Base-by-base conservation (phyloP, 164 flowering plant species). In the Chimonanthus salicifolius region DNA sequence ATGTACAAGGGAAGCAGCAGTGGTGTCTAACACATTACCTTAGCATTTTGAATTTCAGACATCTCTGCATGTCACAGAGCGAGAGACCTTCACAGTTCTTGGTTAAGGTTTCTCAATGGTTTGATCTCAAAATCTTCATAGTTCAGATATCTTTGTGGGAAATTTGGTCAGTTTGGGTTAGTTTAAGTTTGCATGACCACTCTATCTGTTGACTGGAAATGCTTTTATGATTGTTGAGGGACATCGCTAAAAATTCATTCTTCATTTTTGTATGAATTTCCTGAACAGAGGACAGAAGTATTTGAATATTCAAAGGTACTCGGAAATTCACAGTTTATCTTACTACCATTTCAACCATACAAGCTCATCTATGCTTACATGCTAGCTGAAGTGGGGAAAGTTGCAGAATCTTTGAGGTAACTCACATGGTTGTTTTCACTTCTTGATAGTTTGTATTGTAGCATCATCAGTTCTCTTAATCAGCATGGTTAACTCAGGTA, bases 341-440 rank as follows among this genome's bases (percentile, higher is more conserved):
- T 95, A 75, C 88, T 84, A 74, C 95, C 97, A 9, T 95, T 95
- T 84, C 99, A 92, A 82, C 99, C 99, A 64, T 95, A 95, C 84
- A 95, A 96, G 83, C 86, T 94, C 74, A 75, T 96, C 58, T 96
- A 96, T 83, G 99, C 99, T 15, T 75, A 87, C 82, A 96, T 96
- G 99, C 85, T 96, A 63, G 97, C 94, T 78, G 99, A 96, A 88
- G 93, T 92, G 72, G 99, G 99, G 44, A 94, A 87, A 78, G 74
- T 94, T 79, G 86, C 98, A 15, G 99, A 90, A 62, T 85, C 99
- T 13, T 75, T 82, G 79, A 96, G 91, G 99, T 96, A 86, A 77
- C 88, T 75, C 43, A 33, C 65, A 10, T 54, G 16, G 11, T 9
- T 5, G 66, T 63, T 63, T 63, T n/a, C 5, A 54, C 45, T n/a